phyloP scores from a whole-genome alignment of 2,329 filamentous ascomycete species.

The Aspergillus sp. region DNA sequence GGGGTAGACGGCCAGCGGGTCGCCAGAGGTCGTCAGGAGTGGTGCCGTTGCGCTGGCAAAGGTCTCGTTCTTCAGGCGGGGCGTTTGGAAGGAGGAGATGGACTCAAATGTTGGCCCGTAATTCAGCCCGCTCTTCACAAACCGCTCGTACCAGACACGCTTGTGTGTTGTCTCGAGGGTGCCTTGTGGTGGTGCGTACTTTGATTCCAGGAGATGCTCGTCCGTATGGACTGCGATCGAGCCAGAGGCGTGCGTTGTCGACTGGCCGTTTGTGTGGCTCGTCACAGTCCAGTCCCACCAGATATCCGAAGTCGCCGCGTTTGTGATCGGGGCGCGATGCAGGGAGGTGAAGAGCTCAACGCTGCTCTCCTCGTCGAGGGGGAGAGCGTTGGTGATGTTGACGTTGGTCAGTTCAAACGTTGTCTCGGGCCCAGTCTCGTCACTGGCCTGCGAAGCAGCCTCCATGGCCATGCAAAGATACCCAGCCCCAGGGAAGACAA shows the following conservation, averaged over 20 bases:
- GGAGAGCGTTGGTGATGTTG: not conserved
- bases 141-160: conserved; percentile 12
- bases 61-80: not conserved
- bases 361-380: not conserved
- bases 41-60: not conserved
- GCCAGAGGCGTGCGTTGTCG: not conserved
- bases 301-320: not conserved
- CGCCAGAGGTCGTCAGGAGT: not conserved
- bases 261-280: not conserved
- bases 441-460: not conserved
- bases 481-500: conserved; percentile 22
- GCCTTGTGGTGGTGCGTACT: not conserved
- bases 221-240: not conserved
- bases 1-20: conserved; percentile 1
- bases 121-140: conserved; percentile 13
- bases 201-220: not conserved
- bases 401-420: not conserved
- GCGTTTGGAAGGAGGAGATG: conserved; percentile 3
- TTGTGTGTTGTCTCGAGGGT: not conserved
- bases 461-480: conserved; percentile 18
- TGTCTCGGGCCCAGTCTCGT: not conserved
- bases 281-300: conserved; percentile 1
- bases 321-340: not conserved
- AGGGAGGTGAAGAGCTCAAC: conserved; percentile 3
- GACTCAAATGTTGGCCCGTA: conserved; percentile 14